These are phyloP conservation scores for Cryphonectria radicalis DNA, from an alignment of 2,329 filamentous ascomycete genomes.

Conservation along the genomic window DNA sequence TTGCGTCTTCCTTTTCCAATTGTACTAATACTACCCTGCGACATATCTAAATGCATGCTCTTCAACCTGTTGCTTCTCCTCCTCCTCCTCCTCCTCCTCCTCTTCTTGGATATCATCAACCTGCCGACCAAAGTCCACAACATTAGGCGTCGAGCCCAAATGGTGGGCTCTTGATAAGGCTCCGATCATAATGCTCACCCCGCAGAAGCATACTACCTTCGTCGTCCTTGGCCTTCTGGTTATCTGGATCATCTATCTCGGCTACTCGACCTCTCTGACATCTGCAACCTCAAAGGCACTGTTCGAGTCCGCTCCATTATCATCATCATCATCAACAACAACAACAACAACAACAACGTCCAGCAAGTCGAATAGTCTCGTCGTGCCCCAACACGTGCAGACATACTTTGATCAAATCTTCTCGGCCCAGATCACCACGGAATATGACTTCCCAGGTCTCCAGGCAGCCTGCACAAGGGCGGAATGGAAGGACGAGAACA, in stretches of 20 bases:
- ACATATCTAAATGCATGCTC: background rate
- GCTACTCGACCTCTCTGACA: constrained; percentile 8
- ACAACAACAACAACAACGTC: background rate
- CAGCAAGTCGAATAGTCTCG: background rate
- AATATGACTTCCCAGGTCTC: constrained; percentile 35
- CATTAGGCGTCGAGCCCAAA: background rate
- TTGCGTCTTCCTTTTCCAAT: background rate
- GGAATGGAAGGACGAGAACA: constrained; percentile 28
- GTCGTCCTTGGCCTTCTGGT: background rate
- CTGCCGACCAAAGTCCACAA: background rate
- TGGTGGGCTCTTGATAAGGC: background rate
- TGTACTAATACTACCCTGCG: background rate
- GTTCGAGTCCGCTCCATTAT: background rate
- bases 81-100: background rate
- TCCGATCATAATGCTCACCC: background rate
- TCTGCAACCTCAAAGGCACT: background rate
- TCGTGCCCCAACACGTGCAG: constrained; percentile 28
- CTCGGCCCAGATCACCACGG: constrained; percentile 28
- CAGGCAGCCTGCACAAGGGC: constrained; percentile 25
- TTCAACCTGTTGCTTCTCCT: background rate
- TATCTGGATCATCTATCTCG: background rate
- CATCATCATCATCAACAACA: too few relatives aligned
- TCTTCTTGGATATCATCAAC: background rate
- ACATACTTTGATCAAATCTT: constrained; percentile 41
- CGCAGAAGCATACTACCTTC: background rate